phyloP scores from a whole-genome alignment of 805 yeast genomes.

The Cyberlindnera veronae region DNA sequence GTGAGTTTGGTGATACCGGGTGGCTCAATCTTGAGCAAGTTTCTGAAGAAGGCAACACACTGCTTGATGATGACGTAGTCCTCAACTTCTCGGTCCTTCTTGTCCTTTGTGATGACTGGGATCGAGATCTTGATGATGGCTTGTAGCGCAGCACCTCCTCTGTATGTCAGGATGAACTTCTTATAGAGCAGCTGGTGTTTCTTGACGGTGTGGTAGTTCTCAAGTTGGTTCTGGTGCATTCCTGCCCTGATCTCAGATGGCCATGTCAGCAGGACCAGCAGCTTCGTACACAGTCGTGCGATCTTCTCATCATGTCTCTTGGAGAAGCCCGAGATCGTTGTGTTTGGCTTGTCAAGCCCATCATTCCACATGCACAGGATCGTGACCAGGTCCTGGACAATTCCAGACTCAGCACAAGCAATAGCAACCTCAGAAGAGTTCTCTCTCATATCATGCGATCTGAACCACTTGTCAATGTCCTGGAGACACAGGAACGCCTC shows the following conservation, averaged over 20 bases:
- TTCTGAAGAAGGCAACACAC: conserved; percentile 71
- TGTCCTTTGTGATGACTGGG: conserved; percentile 51
- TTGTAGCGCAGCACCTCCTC: conserved; percentile 59
- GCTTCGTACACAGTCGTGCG: conserved; percentile 69
- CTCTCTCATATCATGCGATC: conserved; percentile 71
- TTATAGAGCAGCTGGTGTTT: conserved; percentile 72
- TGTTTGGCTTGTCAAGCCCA: conserved; percentile 28
- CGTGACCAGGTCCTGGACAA: conserved; percentile 73
- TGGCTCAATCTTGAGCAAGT: conserved; percentile 75
- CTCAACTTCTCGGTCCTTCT: conserved; percentile 56
- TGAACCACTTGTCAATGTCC: conserved; percentile 87
- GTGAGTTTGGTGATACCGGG: conserved; percentile 49
- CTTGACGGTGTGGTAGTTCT: conserved; percentile 55
- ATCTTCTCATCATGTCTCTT: conserved; percentile 50
- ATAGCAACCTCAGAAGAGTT: conserved; percentile 77
- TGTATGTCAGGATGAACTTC: conserved; percentile 53
- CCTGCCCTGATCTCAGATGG: conserved; percentile 64
- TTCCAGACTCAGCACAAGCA: conserved; percentile 77
- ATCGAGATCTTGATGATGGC: conserved; percentile 68
- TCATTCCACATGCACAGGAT: conserved; percentile 74
- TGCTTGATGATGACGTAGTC: conserved; percentile 73
- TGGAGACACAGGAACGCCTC: conserved; percentile 73
- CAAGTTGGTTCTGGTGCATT: conserved; percentile 49
- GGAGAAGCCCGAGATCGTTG: conserved; percentile 28
- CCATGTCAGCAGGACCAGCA: conserved; percentile 82